Base-by-base conservation (phyloP, 768 basidiomycete genomes). In the Fomitopsis pulvina region DNA sequence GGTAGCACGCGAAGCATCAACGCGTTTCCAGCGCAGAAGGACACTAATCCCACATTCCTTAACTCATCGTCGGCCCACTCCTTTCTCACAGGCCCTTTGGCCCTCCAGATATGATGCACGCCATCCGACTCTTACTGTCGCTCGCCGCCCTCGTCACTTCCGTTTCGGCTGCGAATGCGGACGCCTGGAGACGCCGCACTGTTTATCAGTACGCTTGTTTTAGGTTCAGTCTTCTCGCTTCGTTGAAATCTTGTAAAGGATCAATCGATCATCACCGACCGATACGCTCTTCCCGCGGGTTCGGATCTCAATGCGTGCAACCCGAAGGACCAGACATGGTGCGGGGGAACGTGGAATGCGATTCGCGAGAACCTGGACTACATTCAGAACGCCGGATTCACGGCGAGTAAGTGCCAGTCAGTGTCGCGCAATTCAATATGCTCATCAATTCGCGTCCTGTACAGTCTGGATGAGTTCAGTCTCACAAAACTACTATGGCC, bases 331-430 rank as follows among this genome's bases (percentile, higher is more conserved):
- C 84, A 80, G 60, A 84, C 83, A 0, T 89, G 80, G 73, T 92
- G 89, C 53, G 90, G 90, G n/a, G 88, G 90, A 4, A 88, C 82
- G n/a, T 92, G 87, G 86, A 80, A 77, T 46, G 72, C 79, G 8
- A 78, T 92, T 55, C 77, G 72, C 50, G 71, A 79, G 54, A 85
- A 89, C 62, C 72, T 92, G n/a, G 88, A 92, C 63, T 94, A 92
- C 60, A 83, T 94, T 44, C 81, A 89, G 57, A 66, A 81, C 51
- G 86, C 85, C 51, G 89, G 89, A 3, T 90, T 91, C 66, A 87
- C 87, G 12, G 87, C 88, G 12, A 69, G 84, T 81, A 37, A 38
- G 74, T 64, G 34, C 37, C n/a, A 7, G 22, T 26, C 18, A 8
- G 22, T 9, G 26, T 52, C 16, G 8, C 42, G 26, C 30, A 43